Percentiles rank a stretch among this genome's conserved stretches.
These are phyloP conservation scores for Apiospora pterosperma DNA, from an alignment of 2,329 filamentous ascomycete genomes.

Conservation along the genomic window DNA sequence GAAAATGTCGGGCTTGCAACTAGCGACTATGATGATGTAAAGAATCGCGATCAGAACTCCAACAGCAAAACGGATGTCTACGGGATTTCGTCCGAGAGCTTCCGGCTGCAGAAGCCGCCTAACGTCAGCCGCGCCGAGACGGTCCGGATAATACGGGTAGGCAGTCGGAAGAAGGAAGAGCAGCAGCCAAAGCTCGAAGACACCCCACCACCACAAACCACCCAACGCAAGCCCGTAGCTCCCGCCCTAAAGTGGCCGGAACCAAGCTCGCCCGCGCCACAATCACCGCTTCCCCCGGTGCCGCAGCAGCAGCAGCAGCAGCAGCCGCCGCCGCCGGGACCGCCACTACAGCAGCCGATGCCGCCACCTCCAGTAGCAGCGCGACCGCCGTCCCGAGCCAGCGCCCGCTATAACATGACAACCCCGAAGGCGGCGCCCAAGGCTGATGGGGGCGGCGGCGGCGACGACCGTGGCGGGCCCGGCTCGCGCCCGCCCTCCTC, in stretches of 20 bases:
- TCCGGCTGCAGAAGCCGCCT: conserved; percentile 24
- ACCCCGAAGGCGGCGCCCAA: conserved; percentile 6
- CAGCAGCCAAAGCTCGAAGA: conserved; percentile 10
- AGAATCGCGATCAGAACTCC: background rate
- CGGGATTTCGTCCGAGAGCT: conserved; percentile 15
- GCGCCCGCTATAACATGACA: conserved; percentile 10
- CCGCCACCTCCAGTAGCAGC: background rate
- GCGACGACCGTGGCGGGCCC: background rate
- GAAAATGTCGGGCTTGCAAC: conserved; percentile 19
- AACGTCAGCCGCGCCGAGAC: conserved; percentile 22
- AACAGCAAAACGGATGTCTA: conserved; percentile 14
- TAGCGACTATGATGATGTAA: conserved; percentile 16
- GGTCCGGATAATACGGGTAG: conserved; percentile 27
- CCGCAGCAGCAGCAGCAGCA: background rate
- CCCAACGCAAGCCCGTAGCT: background rate
- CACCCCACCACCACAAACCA: conserved; percentile 9
- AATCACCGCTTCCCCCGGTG: conserved; percentile 1
- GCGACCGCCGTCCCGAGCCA: conserved; percentile 6
- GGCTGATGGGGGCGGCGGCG: background rate
- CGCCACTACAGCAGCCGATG: conserved; percentile 1
- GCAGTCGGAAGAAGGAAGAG: conserved; percentile 17
- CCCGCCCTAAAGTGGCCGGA: background rate
- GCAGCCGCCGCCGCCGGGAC: conserved; percentile 1
- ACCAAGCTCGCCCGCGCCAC: background rate
- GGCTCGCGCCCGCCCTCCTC: conserved; percentile 6